These are phyloP conservation scores for Pythium aquatile DNA, from an alignment of 352 stramenopile genomes.

Conservation along the genomic window DNA sequence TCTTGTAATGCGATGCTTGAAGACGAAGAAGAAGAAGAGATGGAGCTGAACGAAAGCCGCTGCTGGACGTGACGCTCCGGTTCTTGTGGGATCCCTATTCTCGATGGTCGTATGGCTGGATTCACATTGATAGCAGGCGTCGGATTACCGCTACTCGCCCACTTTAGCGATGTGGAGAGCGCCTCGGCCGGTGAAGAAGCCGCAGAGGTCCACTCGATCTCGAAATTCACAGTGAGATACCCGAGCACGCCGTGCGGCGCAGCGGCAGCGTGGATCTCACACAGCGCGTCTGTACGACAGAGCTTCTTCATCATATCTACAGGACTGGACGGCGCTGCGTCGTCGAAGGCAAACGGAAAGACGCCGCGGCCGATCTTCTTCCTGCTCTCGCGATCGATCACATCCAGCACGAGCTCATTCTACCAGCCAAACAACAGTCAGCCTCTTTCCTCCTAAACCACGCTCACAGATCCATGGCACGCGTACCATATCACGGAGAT, in stretches of 20 bases:
- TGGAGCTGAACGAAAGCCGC: constrained; percentile 29
- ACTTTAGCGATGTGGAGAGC: constrained; percentile 25
- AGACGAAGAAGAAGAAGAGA: constrained; percentile 22
- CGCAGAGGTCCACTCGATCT: constrained; percentile 19
- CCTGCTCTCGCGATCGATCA: constrained; percentile 51
- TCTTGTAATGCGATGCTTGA: not conserved
- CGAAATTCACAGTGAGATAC: constrained; percentile 28
- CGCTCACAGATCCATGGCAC: not conserved
- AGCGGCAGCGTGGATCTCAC: constrained; percentile 23
- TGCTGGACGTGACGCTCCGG: constrained; percentile 18
- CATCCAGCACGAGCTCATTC: constrained; percentile 52
- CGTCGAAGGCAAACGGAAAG: constrained; percentile 16
- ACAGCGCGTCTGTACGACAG: constrained; percentile 38
- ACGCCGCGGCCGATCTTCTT: constrained; percentile 39
- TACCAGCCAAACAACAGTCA: constrained; percentile 9
- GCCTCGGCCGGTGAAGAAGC: not conserved
- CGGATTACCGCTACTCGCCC: constrained; percentile 2
- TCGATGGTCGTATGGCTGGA: not conserved
- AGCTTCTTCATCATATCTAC: constrained; percentile 25
- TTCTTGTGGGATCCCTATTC: not conserved
- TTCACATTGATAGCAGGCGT: constrained; percentile 23
- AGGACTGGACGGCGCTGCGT: constrained; percentile 10
- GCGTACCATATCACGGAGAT: constrained; percentile 54
- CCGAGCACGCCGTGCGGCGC: constrained; percentile 10
- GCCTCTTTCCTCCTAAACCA: not conserved